Evolutionary conservation across 1,284 basidiomycete species (phyloP).

Genomic region (Meripilus lineatus): DNA sequence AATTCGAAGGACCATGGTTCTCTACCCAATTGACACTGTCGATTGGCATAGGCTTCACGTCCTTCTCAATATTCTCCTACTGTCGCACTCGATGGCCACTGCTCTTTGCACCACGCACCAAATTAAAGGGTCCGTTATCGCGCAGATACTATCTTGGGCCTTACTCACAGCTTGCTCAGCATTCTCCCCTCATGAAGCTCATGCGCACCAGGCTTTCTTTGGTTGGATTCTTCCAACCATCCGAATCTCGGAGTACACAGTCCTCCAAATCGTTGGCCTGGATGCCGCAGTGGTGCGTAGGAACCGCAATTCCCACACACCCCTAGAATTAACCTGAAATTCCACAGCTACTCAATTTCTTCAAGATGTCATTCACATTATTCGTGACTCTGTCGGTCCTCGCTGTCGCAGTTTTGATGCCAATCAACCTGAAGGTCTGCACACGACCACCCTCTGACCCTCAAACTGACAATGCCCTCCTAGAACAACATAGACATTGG

Average conservation of each 20-base stretch:
- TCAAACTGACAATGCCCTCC: too few relatives aligned
- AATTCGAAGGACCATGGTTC: constrained; percentile 90
- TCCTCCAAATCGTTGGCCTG: constrained; percentile 94
- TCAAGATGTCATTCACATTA: constrained; percentile 91
- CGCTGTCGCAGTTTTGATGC: constrained; percentile 80
- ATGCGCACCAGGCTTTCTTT: constrained; percentile 81
- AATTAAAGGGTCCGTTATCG: constrained; percentile 85
- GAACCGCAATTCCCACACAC: too few relatives aligned
- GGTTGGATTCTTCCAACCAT: constrained; percentile 96
- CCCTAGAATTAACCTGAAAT: constrained; percentile 1
- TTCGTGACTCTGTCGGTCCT: constrained; percentile 85
- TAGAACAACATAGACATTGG: constrained; percentile 72
- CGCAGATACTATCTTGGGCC: background rate
- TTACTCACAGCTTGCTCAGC: constrained; percentile 36
- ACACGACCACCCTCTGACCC: too few relatives aligned
- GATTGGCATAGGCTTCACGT: constrained; percentile 68
- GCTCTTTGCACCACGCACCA: constrained; percentile 88
- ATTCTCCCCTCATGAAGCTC: constrained; percentile 87
- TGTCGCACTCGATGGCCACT: constrained; percentile 85
- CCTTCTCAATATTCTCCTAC: constrained; percentile 87
- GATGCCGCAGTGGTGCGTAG: constrained; percentile 85
- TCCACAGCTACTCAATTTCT: constrained; percentile 82
- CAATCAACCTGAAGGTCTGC: constrained; percentile 83
- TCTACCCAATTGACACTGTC: constrained; percentile 86
- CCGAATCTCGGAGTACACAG: constrained; percentile 84